phyloP scores from a whole-genome alignment of 2,329 filamentous ascomycete species.

The Cladorrhinum sp. region DNA sequence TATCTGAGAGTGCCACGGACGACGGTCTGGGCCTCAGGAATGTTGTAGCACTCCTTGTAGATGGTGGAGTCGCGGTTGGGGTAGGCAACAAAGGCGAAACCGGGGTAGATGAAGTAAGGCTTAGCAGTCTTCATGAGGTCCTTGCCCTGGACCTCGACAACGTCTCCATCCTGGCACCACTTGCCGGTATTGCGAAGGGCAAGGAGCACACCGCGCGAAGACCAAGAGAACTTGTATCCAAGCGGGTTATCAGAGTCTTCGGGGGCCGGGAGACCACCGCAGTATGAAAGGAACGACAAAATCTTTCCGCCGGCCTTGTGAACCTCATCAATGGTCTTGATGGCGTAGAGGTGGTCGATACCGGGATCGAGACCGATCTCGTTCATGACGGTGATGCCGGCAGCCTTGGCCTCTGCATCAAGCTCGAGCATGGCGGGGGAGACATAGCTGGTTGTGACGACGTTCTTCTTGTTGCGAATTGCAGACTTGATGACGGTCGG shows the following conservation, averaged over 20 bases:
- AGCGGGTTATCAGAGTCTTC: slow-evolving; percentile 84
- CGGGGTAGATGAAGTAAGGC: slow-evolving; percentile 84
- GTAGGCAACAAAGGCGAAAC: slow-evolving; percentile 87
- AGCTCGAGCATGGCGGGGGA: slow-evolving; percentile 91
- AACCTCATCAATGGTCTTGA: slow-evolving; percentile 86
- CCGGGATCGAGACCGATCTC: slow-evolving; percentile 81
- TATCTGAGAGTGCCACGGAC: slow-evolving; percentile 75
- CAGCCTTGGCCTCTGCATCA: slow-evolving; percentile 76
- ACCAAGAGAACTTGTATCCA: slow-evolving; percentile 88
- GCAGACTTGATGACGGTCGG: slow-evolving; percentile 87
- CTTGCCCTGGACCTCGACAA: slow-evolving; percentile 60
- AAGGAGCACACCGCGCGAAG: slow-evolving; percentile 78
- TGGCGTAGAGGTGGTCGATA: slow-evolving; percentile 73
- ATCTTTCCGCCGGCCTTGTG: slow-evolving; percentile 86
- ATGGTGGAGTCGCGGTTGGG: slow-evolving; percentile 86
- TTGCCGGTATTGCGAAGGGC: slow-evolving; percentile 83
- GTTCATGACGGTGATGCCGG: slow-evolving; percentile 96
- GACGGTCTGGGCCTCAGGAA: slow-evolving; percentile 87
- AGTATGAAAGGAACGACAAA: slow-evolving; percentile 76
- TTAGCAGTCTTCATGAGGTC: slow-evolving; percentile 85
- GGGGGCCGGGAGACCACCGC: slow-evolving; percentile 70
- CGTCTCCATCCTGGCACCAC: slow-evolving; percentile 76
- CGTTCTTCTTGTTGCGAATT: slow-evolving; percentile 90
- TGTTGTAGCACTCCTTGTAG: slow-evolving; percentile 86
- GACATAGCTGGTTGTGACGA: slow-evolving; percentile 92